Percentiles rank a stretch among this genome's conserved stretches.
Evolutionary conservation across 1,284 basidiomycete genomes (phyloP).

Genomic region (Malassezia globosa): DNA sequence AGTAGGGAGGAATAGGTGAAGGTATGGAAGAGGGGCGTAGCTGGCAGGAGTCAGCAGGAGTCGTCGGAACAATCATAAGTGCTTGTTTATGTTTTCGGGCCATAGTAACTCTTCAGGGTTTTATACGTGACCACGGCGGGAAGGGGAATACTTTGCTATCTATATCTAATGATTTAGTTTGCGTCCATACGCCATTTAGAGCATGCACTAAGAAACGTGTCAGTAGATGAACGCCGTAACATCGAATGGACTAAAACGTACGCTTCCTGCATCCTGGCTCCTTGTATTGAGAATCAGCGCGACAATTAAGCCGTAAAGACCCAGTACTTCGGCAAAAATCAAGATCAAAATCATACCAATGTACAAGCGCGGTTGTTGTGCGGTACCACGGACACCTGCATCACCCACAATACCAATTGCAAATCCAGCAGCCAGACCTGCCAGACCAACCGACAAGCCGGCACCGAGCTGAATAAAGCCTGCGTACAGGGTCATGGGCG

Average conservation of each 20-base stretch:
- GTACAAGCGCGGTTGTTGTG: slow-evolving; percentile 76
- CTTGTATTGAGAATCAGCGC: slow-evolving; percentile 72
- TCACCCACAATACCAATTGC: slow-evolving; percentile 96
- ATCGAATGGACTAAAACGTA: slow-evolving; percentile 2
- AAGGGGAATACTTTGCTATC: not conserved
- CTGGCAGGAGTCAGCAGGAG: no score
- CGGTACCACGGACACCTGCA: slow-evolving; percentile 53
- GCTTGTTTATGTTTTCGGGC: no score
- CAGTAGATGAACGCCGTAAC: not conserved
- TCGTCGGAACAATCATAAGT: no score
- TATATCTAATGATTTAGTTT: not conserved
- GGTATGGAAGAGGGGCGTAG: no score
- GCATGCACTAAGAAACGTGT: slow-evolving; percentile 2
- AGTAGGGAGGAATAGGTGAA: not conserved
- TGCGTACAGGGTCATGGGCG: slow-evolving; percentile 56
- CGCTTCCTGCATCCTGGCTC: slow-evolving; percentile 25
- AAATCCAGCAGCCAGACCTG: slow-evolving; percentile 89
- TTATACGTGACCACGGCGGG: no score
- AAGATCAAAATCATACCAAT: slow-evolving; percentile 62
- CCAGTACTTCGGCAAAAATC: slow-evolving; percentile 88
- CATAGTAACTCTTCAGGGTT: no score
- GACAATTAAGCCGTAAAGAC: slow-evolving; percentile 75
- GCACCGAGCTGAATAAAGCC: slow-evolving; percentile 92
- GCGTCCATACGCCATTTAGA: not conserved
- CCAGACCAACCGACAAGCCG: slow-evolving; percentile 78